phyloP scores from a whole-genome alignment of 495 filamentous ascomycete genomes.

The Amphirosellinia nigrospora region DNA sequence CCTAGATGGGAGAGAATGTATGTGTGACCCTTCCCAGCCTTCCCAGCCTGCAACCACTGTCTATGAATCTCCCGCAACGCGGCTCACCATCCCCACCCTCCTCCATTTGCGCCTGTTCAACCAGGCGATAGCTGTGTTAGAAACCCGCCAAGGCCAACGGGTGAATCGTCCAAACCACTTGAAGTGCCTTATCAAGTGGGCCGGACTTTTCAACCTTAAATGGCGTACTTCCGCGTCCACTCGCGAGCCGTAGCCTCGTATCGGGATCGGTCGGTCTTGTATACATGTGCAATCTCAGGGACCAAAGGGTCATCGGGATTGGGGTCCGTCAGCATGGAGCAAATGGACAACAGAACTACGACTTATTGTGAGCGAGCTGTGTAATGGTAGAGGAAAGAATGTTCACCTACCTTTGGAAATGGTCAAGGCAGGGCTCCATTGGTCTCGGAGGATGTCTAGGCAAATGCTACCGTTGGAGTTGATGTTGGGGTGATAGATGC shows the following conservation, averaged over 20 bases:
- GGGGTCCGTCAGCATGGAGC: slow-evolving; percentile 99
- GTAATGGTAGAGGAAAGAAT: not conserved
- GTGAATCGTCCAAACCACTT: not conserved
- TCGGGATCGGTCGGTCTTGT: slow-evolving; percentile 95
- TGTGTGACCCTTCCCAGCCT: slow-evolving; percentile 14
- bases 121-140: slow-evolving; percentile 1
- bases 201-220: slow-evolving; percentile 52
- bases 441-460: slow-evolving; percentile 95
- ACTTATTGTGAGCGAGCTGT: slow-evolving; percentile 10
- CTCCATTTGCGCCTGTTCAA: not conserved
- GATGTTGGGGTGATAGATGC: slow-evolving; percentile 99
- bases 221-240: slow-evolving; percentile 99
- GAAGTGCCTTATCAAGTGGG: slow-evolving; percentile 17
- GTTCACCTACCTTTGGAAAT: slow-evolving; percentile 94
- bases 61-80: slow-evolving; percentile 18
- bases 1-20: slow-evolving; percentile 34
- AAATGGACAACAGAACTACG: slow-evolving; percentile 94
- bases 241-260: slow-evolving; percentile 97
- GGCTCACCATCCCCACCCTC: not conserved
- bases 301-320: slow-evolving; percentile 99
- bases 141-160: slow-evolving; percentile 22
- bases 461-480: slow-evolving; percentile 99
- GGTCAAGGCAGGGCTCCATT: slow-evolving; percentile 98
- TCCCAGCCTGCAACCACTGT: slow-evolving; percentile 13
- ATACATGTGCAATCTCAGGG: slow-evolving; percentile 98